Base-by-base conservation (phyloP, 768 basidiomycete genomes). In the Boletus eberwhitei region DNA sequence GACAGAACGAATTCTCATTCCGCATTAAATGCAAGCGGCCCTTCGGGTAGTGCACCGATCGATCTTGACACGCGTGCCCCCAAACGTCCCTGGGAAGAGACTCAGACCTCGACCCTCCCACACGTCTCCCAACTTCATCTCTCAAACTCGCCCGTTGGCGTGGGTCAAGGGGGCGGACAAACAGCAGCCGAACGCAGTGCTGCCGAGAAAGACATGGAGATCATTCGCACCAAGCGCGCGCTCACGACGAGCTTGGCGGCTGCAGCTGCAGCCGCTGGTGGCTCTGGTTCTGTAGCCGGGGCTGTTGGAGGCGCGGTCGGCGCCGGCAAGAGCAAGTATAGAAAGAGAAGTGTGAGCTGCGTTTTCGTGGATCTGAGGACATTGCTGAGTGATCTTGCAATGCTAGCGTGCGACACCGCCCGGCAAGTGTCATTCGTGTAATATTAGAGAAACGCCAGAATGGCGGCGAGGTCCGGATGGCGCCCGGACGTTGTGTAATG, bases 381-480 rank as follows among this genome's bases (percentile, higher is more conserved):
- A 50, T 53, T 51, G 55, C 59, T 71, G 48, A 62, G 47, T 61
- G 48, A 46, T 55, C 47, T 60, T 60, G 59, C 67, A 69, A 72
- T 65, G 65, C 26, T 73, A 92, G 90, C 84, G 90, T 61, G 88
- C 90, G 41, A 89, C 86, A 36, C 90, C 90, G 17, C 90, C 90
- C 5, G 89, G 89, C 11, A 90, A 91, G 66, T 92, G 90, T 63
- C 88, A 91, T 71, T 90, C 90, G 32, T 92, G 90, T 68, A 88
- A 90, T 72, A 91, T 90, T 52, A 78, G 86, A 54, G 90, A 92
- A 67, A 92, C 90, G 5, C 90, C 90, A n/a, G 90, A 92, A 69
- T 92, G 90, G 90, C 73, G 90, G 50, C 80, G 89, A 24, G 90
- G 90, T 16, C 90, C 90, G 3, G 90, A 91, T 64, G 90, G 90